Conservation (phyloP, 2,329 filamentous ascomycete species). For the Fusarium sp. region DNA sequence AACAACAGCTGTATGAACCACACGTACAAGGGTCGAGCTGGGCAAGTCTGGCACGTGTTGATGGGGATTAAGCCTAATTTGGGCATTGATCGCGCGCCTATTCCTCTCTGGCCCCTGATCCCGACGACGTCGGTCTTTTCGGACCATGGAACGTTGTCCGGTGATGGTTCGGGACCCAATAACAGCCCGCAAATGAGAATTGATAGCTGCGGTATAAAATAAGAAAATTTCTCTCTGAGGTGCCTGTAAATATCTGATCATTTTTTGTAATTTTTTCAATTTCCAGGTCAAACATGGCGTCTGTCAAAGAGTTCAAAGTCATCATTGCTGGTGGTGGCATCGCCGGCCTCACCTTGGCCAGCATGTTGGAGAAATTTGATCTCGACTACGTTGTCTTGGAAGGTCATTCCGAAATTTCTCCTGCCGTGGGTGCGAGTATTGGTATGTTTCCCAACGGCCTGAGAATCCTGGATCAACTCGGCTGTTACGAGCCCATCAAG, state of each 20-base stretch:
- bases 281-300: background rate
- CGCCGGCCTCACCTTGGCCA: constrained; percentile 51
- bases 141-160: too few species aligned
- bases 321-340: constrained; percentile 62
- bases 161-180: too few species aligned
- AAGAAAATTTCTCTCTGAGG: background rate
- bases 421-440: constrained; percentile 61
- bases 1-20: too few species aligned
- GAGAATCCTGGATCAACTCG: constrained; percentile 63
- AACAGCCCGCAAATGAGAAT: too few species aligned
- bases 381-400: constrained; percentile 65
- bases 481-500: constrained; percentile 39
- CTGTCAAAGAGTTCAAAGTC: background rate
- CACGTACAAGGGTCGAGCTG: too few species aligned
- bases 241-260: background rate
- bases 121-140: too few species aligned
- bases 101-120: too few species aligned
- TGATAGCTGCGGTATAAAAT: too few species aligned
- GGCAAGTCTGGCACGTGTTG: too few species aligned
- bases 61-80: too few species aligned
- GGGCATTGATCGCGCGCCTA: too few species aligned
- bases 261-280: background rate
- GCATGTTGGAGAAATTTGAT: constrained; percentile 55
- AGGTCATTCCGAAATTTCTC: constrained; percentile 54
- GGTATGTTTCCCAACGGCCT: constrained; percentile 57